Evolutionary conservation across 2,329 filamentous ascomycete genomes (phyloP).

Genomic region (Ophiocordyceps robertsii): DNA sequence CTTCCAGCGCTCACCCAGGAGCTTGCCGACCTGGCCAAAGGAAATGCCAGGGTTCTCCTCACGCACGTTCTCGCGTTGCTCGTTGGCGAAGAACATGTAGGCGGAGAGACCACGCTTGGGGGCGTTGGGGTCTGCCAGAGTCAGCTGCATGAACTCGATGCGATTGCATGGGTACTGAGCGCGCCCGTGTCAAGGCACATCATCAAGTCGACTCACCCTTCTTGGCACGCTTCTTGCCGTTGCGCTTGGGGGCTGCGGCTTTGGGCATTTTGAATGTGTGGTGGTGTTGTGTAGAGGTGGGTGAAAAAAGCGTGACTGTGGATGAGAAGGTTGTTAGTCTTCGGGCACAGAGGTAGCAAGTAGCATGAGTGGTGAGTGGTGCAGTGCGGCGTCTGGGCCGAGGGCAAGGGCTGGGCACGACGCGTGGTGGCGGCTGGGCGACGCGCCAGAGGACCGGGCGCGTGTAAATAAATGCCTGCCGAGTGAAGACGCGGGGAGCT

Average conservation of each 20-base stretch:
- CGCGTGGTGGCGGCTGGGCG: conserved; percentile 9
- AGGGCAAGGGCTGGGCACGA: neutral
- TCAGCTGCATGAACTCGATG: conserved; percentile 5
- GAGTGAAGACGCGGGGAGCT: neutral
- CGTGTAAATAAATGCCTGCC: neutral
- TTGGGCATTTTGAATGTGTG: conserved; percentile 42
- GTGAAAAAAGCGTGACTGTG: neutral
- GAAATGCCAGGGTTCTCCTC: conserved; percentile 97
- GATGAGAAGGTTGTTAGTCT: neutral
- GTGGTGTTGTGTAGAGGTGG: neutral
- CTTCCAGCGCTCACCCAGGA: conserved; percentile 99
- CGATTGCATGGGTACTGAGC: neutral
- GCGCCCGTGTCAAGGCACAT: neutral
- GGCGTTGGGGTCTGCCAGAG: conserved; percentile 70
- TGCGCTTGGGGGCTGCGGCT: conserved; percentile 37
- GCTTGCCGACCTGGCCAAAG: conserved; percentile 98
- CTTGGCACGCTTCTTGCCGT: conserved; percentile 43
- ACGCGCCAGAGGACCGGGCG: neutral
- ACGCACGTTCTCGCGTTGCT: conserved; percentile 95
- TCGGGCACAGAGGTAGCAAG: neutral
- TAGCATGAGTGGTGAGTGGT: neutral
- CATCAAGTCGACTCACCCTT: conserved; percentile 35
- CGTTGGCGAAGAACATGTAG: conserved; percentile 99
- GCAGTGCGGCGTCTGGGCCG: neutral
- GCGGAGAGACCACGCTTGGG: conserved; percentile 98